Evolutionary conservation across 2,329 filamentous ascomycete genomes (phyloP), one percentile per base, ranked within the genome.

Genomic region (Neoscytalidium dimidiatum): DNA sequence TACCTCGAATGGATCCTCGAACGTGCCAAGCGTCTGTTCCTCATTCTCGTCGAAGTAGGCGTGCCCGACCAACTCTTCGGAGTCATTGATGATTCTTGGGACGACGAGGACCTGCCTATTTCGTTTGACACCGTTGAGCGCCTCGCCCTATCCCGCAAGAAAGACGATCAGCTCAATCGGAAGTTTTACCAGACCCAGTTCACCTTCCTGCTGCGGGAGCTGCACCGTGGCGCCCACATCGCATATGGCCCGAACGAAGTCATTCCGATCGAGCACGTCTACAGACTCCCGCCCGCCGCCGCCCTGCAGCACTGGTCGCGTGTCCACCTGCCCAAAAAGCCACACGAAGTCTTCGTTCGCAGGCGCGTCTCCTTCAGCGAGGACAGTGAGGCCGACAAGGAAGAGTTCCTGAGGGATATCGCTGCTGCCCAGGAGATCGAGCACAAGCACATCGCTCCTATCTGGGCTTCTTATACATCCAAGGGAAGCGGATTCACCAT

Each of bases 1-100:
- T 93, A 93, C 74, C 88, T 90, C 81, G 90, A 92, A 73, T 92
- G 90, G 88, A 92, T 93, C 65, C 79, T 90, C 52, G 80, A 86
- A 64, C 89, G 88, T 70, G 88, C 89, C 6, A 88, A 87, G 71
- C 84, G 88, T 52, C 81, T 92, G 43, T 93, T 92, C 71, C 80
- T 94, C 52, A 88, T 92, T 43, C 80, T 93, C 28, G 82, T 87
- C 62, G 90, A 92, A 70, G 80, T 92, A 26, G 88, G 87, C 33
- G 83, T 90, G 11, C 86, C 90, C 0, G 88, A 91, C 69, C 88
- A 90, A 73, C 92, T 93, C 66, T 93, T 93, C 71, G 86, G 86
- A 46, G 82, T 91, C 61, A 87, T 92, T 65, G 90, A 93, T 75
- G 87, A 90, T 71, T 90, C 88, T 23, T 92, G 90, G 90, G 89